These are phyloP conservation scores for Paramecium octaurelia DNA, from an alignment of 73 alveolate genomes.

Conservation along the genomic window DNA sequence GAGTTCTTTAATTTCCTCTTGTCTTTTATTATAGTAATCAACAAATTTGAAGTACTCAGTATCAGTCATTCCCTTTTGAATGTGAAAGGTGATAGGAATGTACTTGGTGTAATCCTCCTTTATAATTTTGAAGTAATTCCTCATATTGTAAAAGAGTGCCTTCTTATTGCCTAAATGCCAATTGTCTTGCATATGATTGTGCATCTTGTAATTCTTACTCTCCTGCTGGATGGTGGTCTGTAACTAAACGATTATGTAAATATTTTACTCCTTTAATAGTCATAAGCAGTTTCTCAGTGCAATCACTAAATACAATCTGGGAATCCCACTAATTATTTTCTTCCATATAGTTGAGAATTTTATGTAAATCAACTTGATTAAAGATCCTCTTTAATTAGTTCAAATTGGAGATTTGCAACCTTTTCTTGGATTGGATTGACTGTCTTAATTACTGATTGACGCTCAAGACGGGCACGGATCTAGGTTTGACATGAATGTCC, in stretches of 20 bases:
- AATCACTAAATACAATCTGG: conserved; percentile 5
- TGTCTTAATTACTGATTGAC: background rate
- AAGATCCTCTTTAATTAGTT: background rate
- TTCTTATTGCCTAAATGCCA: conserved; percentile 77
- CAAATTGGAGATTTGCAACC: background rate
- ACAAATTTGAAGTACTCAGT: conserved; percentile 62
- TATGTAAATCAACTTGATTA: background rate
- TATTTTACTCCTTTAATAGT: conserved; percentile 45
- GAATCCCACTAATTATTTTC: conserved; percentile 4
- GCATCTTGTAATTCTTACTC: conserved; percentile 38
- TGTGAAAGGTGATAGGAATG: conserved; percentile 83
- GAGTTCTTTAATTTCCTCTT: conserved; percentile 52
- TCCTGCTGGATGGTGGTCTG: background rate
- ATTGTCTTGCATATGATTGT: conserved; percentile 76
- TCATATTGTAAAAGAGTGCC: conserved; percentile 83
- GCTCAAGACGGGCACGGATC: background rate
- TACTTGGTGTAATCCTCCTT: conserved; percentile 71
- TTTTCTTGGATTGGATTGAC: background rate
- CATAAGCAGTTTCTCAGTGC: background rate
- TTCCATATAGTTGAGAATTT: background rate
- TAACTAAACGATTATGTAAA: background rate
- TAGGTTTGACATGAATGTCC: background rate
- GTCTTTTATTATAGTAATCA: conserved; percentile 55
- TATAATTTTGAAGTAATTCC: conserved; percentile 66
- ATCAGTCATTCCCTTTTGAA: conserved; percentile 70